Evolutionary conservation across 2,329 filamentous ascomycete genomes (phyloP).

Genomic region (Trichophyton mentagrophytes): DNA sequence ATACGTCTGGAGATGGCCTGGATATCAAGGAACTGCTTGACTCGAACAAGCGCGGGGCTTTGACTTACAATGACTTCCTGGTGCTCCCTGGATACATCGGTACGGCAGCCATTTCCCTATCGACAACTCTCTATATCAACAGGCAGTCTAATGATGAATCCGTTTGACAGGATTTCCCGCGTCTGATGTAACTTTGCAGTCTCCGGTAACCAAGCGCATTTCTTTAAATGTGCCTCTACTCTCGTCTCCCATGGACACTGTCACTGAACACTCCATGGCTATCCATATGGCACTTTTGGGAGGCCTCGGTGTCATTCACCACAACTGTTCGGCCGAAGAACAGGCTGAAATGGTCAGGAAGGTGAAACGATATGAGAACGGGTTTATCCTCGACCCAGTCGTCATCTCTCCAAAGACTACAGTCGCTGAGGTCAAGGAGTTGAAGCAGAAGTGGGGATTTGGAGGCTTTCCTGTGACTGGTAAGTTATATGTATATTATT

Average conservation of each 20-base stretch:
- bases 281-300: constrained; percentile 62
- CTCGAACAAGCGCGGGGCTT: constrained; percentile 77
- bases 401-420: constrained; percentile 81
- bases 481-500: constrained; percentile 42
- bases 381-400: constrained; percentile 92
- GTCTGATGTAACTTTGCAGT: constrained; percentile 74
- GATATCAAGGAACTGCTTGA: constrained; percentile 77
- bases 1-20: constrained; percentile 71
- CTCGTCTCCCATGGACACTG: constrained; percentile 98
- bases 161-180: constrained; percentile 61
- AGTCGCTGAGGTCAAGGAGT: constrained; percentile 74
- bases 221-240: constrained; percentile 91
- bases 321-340: constrained; percentile 96
- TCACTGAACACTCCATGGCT: constrained; percentile 98
- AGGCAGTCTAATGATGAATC: not conserved
- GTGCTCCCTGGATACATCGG: constrained; percentile 93
- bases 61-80: constrained; percentile 99
- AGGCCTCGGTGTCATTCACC: constrained; percentile 74
- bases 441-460: constrained; percentile 98
- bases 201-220: constrained; percentile 89
- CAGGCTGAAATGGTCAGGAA: constrained; percentile 99
- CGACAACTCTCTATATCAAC: not conserved
- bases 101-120: constrained; percentile 25
- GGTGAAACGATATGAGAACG: constrained; percentile 98
- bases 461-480: constrained; percentile 97